Conservation (phyloP, 2,329 filamentous ascomycete species). For the Leptodontidium sp. region DNA sequence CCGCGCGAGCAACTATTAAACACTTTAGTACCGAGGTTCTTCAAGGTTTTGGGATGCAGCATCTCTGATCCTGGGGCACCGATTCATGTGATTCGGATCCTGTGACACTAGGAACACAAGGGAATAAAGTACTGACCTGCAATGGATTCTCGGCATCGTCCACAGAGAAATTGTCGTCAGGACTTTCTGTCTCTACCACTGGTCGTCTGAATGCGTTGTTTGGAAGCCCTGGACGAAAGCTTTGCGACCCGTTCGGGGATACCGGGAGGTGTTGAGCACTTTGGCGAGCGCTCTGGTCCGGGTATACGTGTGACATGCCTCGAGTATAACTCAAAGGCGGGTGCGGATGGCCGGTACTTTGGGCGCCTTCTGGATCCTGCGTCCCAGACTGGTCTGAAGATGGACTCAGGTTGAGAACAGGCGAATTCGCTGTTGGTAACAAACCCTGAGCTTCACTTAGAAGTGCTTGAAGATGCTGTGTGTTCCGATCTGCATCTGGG, state of each 20-base stretch:
- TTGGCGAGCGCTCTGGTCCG: neutral
- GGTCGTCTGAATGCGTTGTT: neutral
- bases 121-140: slow-evolving; percentile 50
- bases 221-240: neutral
- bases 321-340: neutral
- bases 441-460: slow-evolving; percentile 57
- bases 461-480: slow-evolving; percentile 56
- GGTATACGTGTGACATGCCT: neutral
- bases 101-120: too few relatives aligned
- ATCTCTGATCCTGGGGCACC: too few relatives aligned
- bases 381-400: neutral
- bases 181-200: slow-evolving; percentile 26
- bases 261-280: slow-evolving; percentile 13
- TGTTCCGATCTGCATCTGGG: slow-evolving; percentile 53
- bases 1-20: slow-evolving; percentile 64
- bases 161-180: slow-evolving; percentile 64
- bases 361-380: neutral
- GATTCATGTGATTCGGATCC: too few relatives aligned
- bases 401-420: neutral
- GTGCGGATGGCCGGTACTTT: neutral
- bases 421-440: slow-evolving; percentile 37
- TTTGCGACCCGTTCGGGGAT: neutral
- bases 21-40: too few relatives aligned
- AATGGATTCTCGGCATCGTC: slow-evolving; percentile 80
- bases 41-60: too few relatives aligned